Evolutionary conservation across 2,329 filamentous ascomycete species (phyloP).

Genomic region (Ophiostoma tasmaniense): DNA sequence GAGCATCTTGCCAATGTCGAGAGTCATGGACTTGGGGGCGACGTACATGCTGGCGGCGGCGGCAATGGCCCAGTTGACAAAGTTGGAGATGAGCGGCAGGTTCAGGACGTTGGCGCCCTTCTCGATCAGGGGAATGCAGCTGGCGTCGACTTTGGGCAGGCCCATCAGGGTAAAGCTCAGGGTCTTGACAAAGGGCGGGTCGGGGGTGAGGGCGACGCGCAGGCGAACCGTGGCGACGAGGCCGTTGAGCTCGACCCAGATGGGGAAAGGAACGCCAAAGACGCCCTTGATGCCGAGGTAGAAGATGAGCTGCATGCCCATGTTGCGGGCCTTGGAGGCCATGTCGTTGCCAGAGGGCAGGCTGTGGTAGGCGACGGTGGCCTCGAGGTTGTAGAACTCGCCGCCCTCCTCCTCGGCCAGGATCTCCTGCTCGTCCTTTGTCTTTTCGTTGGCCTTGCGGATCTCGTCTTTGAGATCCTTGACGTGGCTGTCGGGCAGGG

Average conservation of each 20-base stretch:
- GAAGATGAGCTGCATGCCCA: slow-evolving; percentile 95
- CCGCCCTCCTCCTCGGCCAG: slow-evolving; percentile 85
- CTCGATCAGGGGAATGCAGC: slow-evolving; percentile 87
- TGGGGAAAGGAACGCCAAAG: slow-evolving; percentile 79
- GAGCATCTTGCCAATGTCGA: slow-evolving; percentile 84
- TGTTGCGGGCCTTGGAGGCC: slow-evolving; percentile 79
- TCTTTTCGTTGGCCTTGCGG: slow-evolving; percentile 67
- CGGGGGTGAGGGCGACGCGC: slow-evolving; percentile 75
- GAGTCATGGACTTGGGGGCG: slow-evolving; percentile 85
- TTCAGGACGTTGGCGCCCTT: slow-evolving; percentile 86
- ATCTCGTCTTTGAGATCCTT: slow-evolving; percentile 74
- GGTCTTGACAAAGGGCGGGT: slow-evolving; percentile 86
- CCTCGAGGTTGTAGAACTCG: slow-evolving; percentile 87
- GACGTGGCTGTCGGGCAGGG: slow-evolving; percentile 75
- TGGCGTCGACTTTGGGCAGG: slow-evolving; percentile 77
- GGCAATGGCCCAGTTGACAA: slow-evolving; percentile 90
- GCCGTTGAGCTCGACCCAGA: slow-evolving; percentile 80
- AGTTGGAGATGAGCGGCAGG: slow-evolving; percentile 85
- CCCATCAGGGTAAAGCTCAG: slow-evolving; percentile 93
- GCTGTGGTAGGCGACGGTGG: slow-evolving; percentile 85
- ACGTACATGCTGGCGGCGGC: slow-evolving; percentile 86
- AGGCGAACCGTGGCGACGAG: slow-evolving; percentile 83
- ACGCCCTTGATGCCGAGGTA: slow-evolving; percentile 84
- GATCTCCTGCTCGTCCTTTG: slow-evolving; percentile 76
- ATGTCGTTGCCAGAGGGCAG: slow-evolving; percentile 61